Conservation (phyloP, 345 rosid genomes). For the Trapa bicornis region DNA sequence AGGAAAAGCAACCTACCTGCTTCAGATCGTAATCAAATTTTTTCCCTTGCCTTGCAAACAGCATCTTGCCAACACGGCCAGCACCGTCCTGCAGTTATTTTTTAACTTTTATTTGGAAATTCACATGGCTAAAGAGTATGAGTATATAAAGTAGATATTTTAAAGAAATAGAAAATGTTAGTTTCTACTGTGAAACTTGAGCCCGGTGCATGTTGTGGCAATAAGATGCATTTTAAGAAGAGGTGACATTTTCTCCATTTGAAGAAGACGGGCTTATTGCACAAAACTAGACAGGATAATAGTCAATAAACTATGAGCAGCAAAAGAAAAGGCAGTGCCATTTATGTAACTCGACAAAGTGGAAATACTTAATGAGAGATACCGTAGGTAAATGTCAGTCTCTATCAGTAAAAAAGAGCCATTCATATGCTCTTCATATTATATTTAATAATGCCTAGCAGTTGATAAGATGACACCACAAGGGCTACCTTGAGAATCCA, state of each 20-base stretch:
- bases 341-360: neutral
- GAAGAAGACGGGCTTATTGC: neutral
- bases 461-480: neutral
- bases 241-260: neutral
- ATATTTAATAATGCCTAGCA: neutral
- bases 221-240: neutral
- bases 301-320: neutral
- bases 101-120: neutral
- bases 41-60: conserved; percentile 91
- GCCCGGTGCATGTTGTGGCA: neutral
- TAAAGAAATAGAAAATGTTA: neutral
- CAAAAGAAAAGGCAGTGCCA: neutral
- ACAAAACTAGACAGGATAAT: neutral
- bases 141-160: neutral
- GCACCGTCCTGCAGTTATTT: conserved; percentile 70
- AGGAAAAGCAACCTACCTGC: conserved; percentile 35
- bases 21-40: conserved; percentile 94
- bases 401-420: neutral
- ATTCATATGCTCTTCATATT: neutral
- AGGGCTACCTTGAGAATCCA: conserved; percentile 86
- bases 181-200: neutral
- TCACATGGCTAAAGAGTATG: neutral
- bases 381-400: neutral
- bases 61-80: conserved; percentile 97
- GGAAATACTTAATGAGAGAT: neutral